Percentiles rank a stretch among this genome's conserved stretches.
These are phyloP conservation scores for Kodamaea arcana DNA, from an alignment of 1,139 yeast genomes.

Conservation along the genomic window DNA sequence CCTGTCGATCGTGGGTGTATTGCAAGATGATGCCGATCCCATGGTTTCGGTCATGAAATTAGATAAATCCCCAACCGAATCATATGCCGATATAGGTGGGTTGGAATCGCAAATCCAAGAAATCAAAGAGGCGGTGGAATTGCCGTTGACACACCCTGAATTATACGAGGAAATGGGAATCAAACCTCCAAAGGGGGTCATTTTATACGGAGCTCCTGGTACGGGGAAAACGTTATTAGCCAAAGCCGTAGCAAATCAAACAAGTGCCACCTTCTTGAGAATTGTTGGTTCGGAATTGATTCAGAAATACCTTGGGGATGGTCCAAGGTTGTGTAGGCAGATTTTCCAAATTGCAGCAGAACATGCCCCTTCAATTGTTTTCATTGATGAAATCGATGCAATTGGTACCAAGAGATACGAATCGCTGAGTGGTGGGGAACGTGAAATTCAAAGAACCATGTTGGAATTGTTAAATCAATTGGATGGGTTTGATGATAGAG, in stretches of 20 bases:
- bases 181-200: conserved; percentile 98
- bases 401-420: conserved; percentile 97
- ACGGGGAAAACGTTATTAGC: conserved; percentile 97
- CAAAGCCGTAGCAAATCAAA: conserved; percentile 97
- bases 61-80: conserved; percentile 95
- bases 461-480: conserved; percentile 92
- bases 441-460: conserved; percentile 98
- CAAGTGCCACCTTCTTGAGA: conserved; percentile 92
- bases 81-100: conserved; percentile 97
- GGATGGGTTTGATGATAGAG: conserved; percentile 98
- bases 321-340: conserved; percentile 92
- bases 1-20: conserved; percentile 89
- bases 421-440: conserved; percentile 93
- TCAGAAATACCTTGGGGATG: conserved; percentile 97
- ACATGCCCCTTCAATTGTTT: conserved; percentile 95
- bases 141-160: conserved; percentile 97
- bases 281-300: conserved; percentile 96
- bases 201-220: conserved; percentile 98
- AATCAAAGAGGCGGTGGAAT: conserved; percentile 95
- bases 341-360: conserved; percentile 96
- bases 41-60: conserved; percentile 97
- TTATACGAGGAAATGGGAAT: conserved; percentile 99
- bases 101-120: conserved; percentile 95
- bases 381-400: conserved; percentile 98
- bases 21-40: conserved; percentile 97